Base-by-base conservation (phyloP, 208 protist genomes). In the Zelonia costaricensis region DNA sequence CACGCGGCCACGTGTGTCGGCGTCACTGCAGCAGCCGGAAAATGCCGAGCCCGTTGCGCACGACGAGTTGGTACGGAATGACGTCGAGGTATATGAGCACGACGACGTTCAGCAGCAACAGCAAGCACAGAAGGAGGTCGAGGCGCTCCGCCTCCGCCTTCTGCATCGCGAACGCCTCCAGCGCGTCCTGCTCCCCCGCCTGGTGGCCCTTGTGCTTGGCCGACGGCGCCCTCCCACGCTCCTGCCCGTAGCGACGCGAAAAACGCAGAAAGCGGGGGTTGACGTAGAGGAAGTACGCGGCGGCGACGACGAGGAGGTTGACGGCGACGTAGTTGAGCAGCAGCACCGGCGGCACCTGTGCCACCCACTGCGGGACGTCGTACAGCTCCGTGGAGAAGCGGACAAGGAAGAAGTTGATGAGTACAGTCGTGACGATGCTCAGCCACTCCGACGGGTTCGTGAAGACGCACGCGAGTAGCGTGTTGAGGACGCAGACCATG, bases 331-430 rank as follows among this genome's bases (percentile, higher is more conserved):
- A 92, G n/a, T 46, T 43, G 10, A 59, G 51, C 5, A 79, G 33
- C 25, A 60, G 25, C 20, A 63, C 33, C 15, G 60, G 62, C 15
- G 69, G 69, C 16, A 82, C 39, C 36, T 72, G 38, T 13, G n/a
- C 31, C 12, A 89, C 46, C 9, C 84, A 23, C n/a, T 56, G 55
- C 22, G 84, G 87, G 9, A 88, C 35, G 10, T 82, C 53, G 42
- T 88, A 81, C 0, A 92, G 45, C 36, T 83, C 40, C n/a, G 59
- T 45, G 3, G 88, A 87, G 46, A 72, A 82, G 9, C 74, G 76
- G 3, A 87, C 74, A 5, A 94, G 44, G 10, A 80, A 48, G 40
- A 94, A 61, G 57, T 94, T 91, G 40, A 69, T 69, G 10, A 90
- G 47, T 5, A 83, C 56, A 28, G 83, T 60, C 5, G 47, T 72